Evolutionary conservation across 2,329 filamentous ascomycete genomes (phyloP), one percentile per base, ranked within the genome.

Genomic region (Hawksworthiomyces lignivorus): DNA sequence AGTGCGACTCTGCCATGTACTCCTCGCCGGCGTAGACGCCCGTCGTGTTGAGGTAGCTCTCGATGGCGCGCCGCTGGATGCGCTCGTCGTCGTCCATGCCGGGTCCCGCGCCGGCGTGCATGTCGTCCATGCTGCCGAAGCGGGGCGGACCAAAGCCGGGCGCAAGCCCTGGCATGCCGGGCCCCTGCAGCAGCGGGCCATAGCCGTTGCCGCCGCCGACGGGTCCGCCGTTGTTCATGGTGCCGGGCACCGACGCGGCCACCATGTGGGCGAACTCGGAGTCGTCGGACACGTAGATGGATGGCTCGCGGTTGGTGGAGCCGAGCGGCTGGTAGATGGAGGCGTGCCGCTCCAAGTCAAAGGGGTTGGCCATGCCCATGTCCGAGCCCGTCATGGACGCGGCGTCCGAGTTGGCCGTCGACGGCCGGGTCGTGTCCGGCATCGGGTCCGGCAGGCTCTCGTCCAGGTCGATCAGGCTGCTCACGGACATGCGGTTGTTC

Each of bases 311-410:
- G 20, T 61, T 64, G 1, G 60, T 56, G 4, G 59, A 52, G 5
- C 64, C 57, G 11, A 62, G 8, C 1, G 57, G 53, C 42, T 53
- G 50, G 47, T 77, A 76, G 2, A 78, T 59, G 1, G 75, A 79
- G 2, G 74, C 64, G 50, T 80, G 77, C n/a, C 72, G 70, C 55
- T 82, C 78, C 4, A 82, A 64, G 41, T 80, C 75, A 44, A 82
- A 82, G 0, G 77, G 75, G 50, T 77, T 76, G 2, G 64, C 68
- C 11, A 68, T 64, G 11, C 73, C 69, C 24, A 73, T 56, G 43
- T 79, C 73, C 1, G 75, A 77, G 38, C 75, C 76, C 7, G 68
- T 66, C 10, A 78, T 62, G 1, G 73, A 77, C 2, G 57, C 69
- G 11, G 67, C 71, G 46, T 79, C 75, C 1, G 77, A 81, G 54